Evolutionary conservation across 2,329 filamentous ascomycete genomes (phyloP), one percentile per base, ranked within the genome.

Genomic region (Gnomoniopsis smithogilvyi): DNA sequence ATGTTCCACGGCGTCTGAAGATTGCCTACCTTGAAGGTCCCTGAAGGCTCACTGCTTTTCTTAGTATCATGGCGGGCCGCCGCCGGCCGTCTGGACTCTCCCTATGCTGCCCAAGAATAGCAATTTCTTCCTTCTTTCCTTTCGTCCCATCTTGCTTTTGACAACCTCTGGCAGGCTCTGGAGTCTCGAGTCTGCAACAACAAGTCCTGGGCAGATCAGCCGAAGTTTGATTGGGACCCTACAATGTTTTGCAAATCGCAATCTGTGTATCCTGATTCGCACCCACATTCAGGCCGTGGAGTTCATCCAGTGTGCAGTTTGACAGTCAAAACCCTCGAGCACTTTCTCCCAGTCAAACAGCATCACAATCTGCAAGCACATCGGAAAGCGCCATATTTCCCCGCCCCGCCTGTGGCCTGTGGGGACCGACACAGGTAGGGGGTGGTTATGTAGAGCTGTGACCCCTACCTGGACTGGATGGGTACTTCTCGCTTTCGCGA

Each of bases 401-500:
- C 17, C 26, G 26, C 26, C 26, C 26, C 26, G 26, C 26, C 26
- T 8, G 26, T 30, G 26, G 36, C 6, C 36, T 41, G 36, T 41
- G 36, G 36, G 36, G 36, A 41, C 36, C 36, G 36, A 41, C 17
- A 41, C 36, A n/a, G 36, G 36, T 41, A 41, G 4, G 17, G 36
- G 26, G 36, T 52, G 50, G 50, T 12, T 12, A 11, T 26, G 17
- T 26, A 4, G 38, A 41, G 38, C 38, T 26, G 43, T 46, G 38
- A 34, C 17, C 41, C 51, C 41, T 46, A 26, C 50, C 43, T 34
- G 26, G 26, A 30, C 26, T 38, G 4, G n/a, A n/a, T n/a, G n/a
- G n/a, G n/a, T n/a, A n/a, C n/a, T n/a, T n/a, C 46, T 51, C 59
- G 41, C 59, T 58, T 50, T 51, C 59, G 47, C 47, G 47, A 46